phyloP scores from a whole-genome alignment of 129 eudicot species.

The Erigeron canadensis region DNA sequence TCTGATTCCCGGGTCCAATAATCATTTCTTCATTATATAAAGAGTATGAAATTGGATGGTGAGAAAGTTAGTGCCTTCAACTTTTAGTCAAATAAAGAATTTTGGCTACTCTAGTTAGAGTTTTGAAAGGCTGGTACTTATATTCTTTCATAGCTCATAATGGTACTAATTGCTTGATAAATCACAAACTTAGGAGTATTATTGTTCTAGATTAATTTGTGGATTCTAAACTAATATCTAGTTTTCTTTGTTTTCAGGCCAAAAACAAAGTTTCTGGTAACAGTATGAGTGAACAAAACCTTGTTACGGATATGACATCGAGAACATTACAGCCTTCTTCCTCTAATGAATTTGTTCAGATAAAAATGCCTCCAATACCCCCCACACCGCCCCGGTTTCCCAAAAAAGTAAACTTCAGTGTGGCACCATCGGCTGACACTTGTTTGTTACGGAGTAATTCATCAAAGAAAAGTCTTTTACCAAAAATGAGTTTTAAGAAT shows the following conservation, averaged over 20 bases:
- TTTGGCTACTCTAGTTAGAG: not conserved
- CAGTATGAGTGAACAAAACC: conserved; percentile 47
- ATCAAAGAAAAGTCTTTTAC: conserved; percentile 49
- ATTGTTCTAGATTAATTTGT: not conserved
- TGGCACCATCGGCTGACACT: conserved; percentile 42
- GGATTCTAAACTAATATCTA: not conserved
- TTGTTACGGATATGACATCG: conserved; percentile 59
- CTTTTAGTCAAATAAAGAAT: conserved; percentile 6
- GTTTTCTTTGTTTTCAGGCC: conserved; percentile 24
- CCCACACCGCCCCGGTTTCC: conserved; percentile 48
- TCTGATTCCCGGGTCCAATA: not conserved
- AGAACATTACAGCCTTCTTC: conserved; percentile 50
- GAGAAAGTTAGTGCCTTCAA: not conserved
- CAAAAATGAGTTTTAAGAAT: conserved; percentile 47
- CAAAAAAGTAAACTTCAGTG: conserved; percentile 61
- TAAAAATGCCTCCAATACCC: conserved; percentile 58
- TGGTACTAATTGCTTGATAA: not conserved
- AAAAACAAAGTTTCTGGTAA: conserved; percentile 5
- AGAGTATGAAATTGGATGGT: too few species aligned
- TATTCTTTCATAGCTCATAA: conserved; percentile 1
- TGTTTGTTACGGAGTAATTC: conserved; percentile 47
- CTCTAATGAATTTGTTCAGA: conserved; percentile 53
- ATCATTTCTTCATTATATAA: not conserved
- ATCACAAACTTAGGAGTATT: not conserved
- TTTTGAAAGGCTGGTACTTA: not conserved